These are phyloP conservation scores for Ostreobium quekettii DNA, from an alignment of 139 green algal species.

Conservation along the genomic window DNA sequence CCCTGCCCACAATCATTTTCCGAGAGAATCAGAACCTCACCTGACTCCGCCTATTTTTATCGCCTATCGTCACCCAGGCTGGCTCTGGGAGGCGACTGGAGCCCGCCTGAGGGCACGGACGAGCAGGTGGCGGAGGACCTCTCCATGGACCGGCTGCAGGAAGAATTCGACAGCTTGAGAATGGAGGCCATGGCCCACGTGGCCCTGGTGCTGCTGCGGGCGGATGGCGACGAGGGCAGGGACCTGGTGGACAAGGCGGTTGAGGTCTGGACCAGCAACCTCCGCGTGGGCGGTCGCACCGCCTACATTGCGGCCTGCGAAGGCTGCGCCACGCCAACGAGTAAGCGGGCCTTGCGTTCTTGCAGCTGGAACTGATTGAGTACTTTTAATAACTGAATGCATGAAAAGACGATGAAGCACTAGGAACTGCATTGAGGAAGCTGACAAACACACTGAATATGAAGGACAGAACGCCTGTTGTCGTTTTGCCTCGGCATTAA, in stretches of 20 bases:
- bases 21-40: too few relatives aligned
- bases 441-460: too few relatives aligned
- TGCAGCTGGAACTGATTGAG: too few relatives aligned
- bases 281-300: constrained; percentile 33
- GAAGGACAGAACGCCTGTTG: too few relatives aligned
- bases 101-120: not conserved
- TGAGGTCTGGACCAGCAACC: constrained; percentile 11
- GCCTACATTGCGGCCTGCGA: constrained; percentile 34
- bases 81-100: constrained; percentile 18
- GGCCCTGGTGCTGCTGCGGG: constrained; percentile 9
- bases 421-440: too few relatives aligned
- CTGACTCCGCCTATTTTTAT: too few relatives aligned
- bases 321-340: constrained; percentile 17
- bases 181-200: constrained; percentile 5
- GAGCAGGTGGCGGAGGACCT: constrained; percentile 16
- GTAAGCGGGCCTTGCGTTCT: constrained; percentile 13
- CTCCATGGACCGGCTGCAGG: constrained; percentile 19
- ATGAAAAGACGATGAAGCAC: too few relatives aligned
- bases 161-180: not conserved
- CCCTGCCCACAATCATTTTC: too few relatives aligned
- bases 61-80: not conserved
- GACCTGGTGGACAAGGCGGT: not conserved
- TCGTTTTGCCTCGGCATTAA: too few relatives aligned
- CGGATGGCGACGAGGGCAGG: not conserved
- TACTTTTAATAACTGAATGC: too few relatives aligned